phyloP scores from a whole-genome alignment of 495 filamentous ascomycete genomes.

The Trichoderma reesei region DNA sequence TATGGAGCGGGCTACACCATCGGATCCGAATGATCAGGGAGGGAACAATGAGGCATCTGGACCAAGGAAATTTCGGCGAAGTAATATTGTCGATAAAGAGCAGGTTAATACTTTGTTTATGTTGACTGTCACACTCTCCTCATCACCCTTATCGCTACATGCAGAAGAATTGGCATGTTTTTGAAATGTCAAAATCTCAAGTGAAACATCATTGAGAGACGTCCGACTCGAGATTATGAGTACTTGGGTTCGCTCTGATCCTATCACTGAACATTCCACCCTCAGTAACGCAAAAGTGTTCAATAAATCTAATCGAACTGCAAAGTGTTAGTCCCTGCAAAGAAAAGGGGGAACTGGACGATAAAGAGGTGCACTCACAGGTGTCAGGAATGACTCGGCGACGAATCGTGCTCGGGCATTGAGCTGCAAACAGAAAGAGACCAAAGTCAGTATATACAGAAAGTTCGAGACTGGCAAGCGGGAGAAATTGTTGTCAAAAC shows the following conservation, averaged over 20 bases:
- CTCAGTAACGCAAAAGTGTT: not conserved
- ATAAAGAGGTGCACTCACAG: constrained; percentile 48
- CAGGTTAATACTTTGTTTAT: too few relatives aligned
- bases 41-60: too few relatives aligned
- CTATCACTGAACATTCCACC: not conserved
- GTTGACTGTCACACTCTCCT: not conserved
- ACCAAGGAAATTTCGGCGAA: too few relatives aligned
- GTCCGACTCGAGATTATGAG: not conserved
- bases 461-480: too few relatives aligned
- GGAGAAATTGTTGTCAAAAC: not conserved
- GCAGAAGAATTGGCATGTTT: not conserved
- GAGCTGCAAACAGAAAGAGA: constrained; percentile 43
- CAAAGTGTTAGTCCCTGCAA: constrained; percentile 5
- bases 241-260: not conserved
- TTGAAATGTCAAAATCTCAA: not conserved
- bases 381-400: constrained; percentile 93
- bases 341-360: not conserved
- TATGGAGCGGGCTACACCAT: too few relatives aligned
- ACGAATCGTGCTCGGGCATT: constrained; percentile 97
- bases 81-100: too few relatives aligned
- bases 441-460: not conserved
- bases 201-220: not conserved
- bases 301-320: constrained; percentile 21
- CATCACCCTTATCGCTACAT: not conserved
- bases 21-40: too few relatives aligned